These are phyloP conservation scores for Chaetomium sp. DNA, from an alignment of 2,329 filamentous ascomycete species.

Conservation along the genomic window DNA sequence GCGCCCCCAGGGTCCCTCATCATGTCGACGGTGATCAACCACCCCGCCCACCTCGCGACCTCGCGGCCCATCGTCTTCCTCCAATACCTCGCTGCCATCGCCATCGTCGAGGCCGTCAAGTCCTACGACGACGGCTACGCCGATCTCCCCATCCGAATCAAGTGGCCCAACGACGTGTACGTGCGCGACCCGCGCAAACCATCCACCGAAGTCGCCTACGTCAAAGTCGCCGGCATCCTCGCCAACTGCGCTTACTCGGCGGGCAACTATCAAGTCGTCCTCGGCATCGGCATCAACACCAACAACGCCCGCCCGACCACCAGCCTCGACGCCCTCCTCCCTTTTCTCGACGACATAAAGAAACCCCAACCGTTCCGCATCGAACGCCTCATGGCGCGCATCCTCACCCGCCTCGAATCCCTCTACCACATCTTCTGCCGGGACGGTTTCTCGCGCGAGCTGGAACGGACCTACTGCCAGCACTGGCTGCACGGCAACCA, in stretches of 20 bases:
- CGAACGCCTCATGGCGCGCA: slow-evolving; percentile 75
- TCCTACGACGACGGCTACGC: slow-evolving; percentile 70
- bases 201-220: slow-evolving; percentile 45
- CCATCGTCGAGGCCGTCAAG: slow-evolving; percentile 76
- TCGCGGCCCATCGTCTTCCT: slow-evolving; percentile 82
- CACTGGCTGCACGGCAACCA: slow-evolving; percentile 81
- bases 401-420: slow-evolving; percentile 70
- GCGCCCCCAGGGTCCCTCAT: slow-evolving; percentile 80
- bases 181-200: slow-evolving; percentile 57
- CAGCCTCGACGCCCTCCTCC: slow-evolving; percentile 68
- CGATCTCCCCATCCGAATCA: slow-evolving; percentile 72
- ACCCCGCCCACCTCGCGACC: slow-evolving; percentile 64
- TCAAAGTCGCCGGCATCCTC: slow-evolving; percentile 90
- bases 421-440: slow-evolving; percentile 70
- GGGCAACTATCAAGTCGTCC: slow-evolving; percentile 73
- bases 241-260: slow-evolving; percentile 79
- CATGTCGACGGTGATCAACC: slow-evolving; percentile 82
- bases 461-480: slow-evolving; percentile 72
- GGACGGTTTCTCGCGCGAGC: slow-evolving; percentile 63
- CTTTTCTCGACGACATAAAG: slow-evolving; percentile 31
- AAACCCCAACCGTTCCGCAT: slow-evolving; percentile 53
- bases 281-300: slow-evolving; percentile 82
- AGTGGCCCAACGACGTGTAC: slow-evolving; percentile 98
- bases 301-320: slow-evolving; percentile 81
- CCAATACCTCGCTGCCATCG: slow-evolving; percentile 86